Evolutionary conservation across 345 rosid species (phyloP).

Genomic region (Eucalyptus marginata): DNA sequence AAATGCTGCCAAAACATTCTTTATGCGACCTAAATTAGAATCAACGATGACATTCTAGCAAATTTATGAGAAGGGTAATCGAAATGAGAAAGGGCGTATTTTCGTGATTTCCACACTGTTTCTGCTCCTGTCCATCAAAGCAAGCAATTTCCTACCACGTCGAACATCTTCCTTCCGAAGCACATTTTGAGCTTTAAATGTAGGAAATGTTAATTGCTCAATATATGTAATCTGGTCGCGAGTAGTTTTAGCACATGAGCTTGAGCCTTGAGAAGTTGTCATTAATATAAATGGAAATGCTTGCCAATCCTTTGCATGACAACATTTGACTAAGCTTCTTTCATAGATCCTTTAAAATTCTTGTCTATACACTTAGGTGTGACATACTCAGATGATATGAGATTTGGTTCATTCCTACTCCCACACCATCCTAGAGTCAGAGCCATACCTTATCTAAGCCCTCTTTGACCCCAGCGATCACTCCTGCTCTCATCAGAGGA

Average conservation of each 20-base stretch:
- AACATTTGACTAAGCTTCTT: background rate
- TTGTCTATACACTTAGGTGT: background rate
- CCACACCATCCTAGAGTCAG: too few species aligned
- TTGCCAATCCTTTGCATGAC: background rate
- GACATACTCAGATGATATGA: accelerated
- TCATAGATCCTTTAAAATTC: background rate
- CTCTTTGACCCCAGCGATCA: accelerated
- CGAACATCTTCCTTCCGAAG: background rate
- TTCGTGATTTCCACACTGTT: background rate
- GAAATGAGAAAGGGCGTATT: background rate
- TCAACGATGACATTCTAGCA: background rate
- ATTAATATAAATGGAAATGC: background rate
- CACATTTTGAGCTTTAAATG: background rate
- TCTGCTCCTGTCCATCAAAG: background rate
- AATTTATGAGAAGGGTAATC: background rate
- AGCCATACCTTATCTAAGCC: accelerated
- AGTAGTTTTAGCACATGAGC: background rate
- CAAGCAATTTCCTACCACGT: background rate
- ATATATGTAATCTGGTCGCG: background rate
- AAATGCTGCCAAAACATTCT: background rate
- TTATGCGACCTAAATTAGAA: background rate
- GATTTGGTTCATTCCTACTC: too few species aligned
- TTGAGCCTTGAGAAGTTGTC: background rate
- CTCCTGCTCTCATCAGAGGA: accelerated
- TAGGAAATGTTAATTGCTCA: background rate